phyloP scores from a whole-genome alignment of 225 moss, liverwort and hornwort species.

The Bryoerythrophyllum caledonicum region DNA sequence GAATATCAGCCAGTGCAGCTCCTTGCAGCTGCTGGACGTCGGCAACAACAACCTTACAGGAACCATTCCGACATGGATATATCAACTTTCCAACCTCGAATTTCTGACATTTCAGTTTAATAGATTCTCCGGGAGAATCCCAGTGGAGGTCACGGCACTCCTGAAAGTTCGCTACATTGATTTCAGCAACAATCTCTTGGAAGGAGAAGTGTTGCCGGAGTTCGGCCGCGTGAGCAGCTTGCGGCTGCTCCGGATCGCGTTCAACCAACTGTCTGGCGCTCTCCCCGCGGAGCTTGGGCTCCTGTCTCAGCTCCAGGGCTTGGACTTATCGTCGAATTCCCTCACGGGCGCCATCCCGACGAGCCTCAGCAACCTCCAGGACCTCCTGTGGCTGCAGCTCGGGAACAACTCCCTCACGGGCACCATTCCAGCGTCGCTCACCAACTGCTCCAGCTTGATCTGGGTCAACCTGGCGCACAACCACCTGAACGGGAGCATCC shows the following conservation, averaged over 20 bases:
- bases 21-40: conserved; percentile 36
- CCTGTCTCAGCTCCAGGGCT: conserved; percentile 34
- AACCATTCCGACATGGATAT: conserved; percentile 40
- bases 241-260: conserved; percentile 39
- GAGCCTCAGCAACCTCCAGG: conserved; percentile 42
- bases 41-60: conserved; percentile 45
- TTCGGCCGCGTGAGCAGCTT: conserved; percentile 33
- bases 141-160: conserved; percentile 40
- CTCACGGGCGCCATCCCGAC: conserved; percentile 45
- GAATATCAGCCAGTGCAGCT: conserved; percentile 31
- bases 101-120: conserved; percentile 37
- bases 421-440: conserved; percentile 36
- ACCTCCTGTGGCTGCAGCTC: conserved; percentile 57
- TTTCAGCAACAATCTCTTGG: conserved; percentile 40
- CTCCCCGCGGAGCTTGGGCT: conserved; percentile 40
- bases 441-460: conserved; percentile 53
- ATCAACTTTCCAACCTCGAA: conserved; percentile 31
- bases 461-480: conserved; percentile 53
- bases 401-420: conserved; percentile 39
- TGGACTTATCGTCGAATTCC: conserved; percentile 53
- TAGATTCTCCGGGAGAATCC: conserved; percentile 38
- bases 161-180: conserved; percentile 38
- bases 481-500: conserved; percentile 34
- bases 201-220: conserved; percentile 34
- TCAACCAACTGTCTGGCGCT: conserved; percentile 38